Evolutionary conservation across 2,329 filamentous ascomycete genomes (phyloP), one percentile per base, ranked within the genome.

Genomic region (Ophiosphaerella narmari): DNA sequence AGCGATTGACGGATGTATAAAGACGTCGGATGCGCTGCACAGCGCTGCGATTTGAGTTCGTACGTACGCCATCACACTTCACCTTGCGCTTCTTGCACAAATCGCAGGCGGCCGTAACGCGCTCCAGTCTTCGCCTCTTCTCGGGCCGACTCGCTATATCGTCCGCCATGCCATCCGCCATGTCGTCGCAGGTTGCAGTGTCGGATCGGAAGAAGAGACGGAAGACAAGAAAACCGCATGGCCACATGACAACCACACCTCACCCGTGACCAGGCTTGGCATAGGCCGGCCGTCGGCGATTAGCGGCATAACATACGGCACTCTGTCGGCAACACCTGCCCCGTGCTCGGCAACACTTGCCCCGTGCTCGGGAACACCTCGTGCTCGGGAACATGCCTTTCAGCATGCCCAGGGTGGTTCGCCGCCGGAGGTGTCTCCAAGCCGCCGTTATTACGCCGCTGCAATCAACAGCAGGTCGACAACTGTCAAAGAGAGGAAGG

Each of bases 1-100:
- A 11, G 26, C 7, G 26, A 21, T 29, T 29, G 26, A 29, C 26
- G 26, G 26, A 29, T 29, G 26, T 8, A 8, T 11, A 29, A 29
- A 2, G 11, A 29, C 26, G 11, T 29, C 29, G 9, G 8, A 18
- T 2, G n/a, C 14, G 2, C 11, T 18, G 31, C 37, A 18, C 31
- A 36, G n/a, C 14, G 13, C 23, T 16, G n/a, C 21, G 11, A 16
- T 12, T 32, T 32, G 2, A 39, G n/a, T 9, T 11, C 7, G 29
- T 13, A 48, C 45, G n/a, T 48, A 48, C 45, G 34, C 80, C 80
- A 51, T 82, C 76, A 59, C 80, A 82, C 62, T 81, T 81, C 52
- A 81, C 79, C 48, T 69, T 69, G 16, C 66, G 62, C 35, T 50
- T 60, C 51, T 67, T 67, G 33, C 66, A 69, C 14, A 69, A 54